These are phyloP conservation scores for Saccharomycopsis selenospora DNA, from an alignment of 805 yeast species.

Conservation along the genomic window DNA sequence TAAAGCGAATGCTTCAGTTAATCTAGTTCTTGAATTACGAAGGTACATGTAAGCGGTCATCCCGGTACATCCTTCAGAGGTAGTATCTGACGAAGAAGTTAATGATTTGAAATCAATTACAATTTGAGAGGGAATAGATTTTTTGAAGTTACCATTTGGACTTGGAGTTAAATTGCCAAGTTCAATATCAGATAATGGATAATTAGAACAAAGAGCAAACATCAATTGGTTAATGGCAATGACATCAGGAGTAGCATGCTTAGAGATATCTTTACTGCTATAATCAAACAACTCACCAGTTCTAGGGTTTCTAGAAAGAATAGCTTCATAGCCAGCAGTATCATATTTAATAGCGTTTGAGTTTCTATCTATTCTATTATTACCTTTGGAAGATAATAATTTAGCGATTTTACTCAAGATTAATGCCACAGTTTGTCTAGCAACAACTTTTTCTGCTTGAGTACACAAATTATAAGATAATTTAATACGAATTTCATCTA, in stretches of 20 bases:
- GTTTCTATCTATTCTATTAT: conserved; percentile 25
- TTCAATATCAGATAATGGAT: conserved; percentile 42
- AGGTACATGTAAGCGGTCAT: conserved; percentile 68
- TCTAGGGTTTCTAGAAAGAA: conserved; percentile 53
- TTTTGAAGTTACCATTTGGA: conserved; percentile 39
- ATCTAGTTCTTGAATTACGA: conserved; percentile 51
- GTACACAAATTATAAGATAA: conserved; percentile 47
- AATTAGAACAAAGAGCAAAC: conserved; percentile 65
- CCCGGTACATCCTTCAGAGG: conserved; percentile 62
- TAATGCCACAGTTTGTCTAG: conserved; percentile 46
- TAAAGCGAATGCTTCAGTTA: conserved; percentile 77
- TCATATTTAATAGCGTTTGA: conserved; percentile 33
- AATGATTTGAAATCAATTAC: conserved; percentile 73
- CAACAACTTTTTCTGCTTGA: conserved; percentile 39
- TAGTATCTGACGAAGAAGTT: conserved; percentile 45
- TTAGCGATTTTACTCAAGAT: conserved; percentile 55
- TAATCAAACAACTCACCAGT: conserved; percentile 50
- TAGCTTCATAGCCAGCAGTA: conserved; percentile 58
- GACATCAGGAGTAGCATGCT: conserved; percentile 43
- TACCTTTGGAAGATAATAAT: conserved; percentile 41
- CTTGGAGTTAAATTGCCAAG: conserved; percentile 37
- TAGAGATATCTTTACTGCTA: conserved; percentile 23
- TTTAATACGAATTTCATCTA: conserved; percentile 53
- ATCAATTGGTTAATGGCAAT: conserved; percentile 63
- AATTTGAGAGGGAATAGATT: conserved; percentile 49